These are phyloP conservation scores for Ceratocystis huliohia DNA, from an alignment of 2,329 filamentous ascomycete species.

Conservation along the genomic window DNA sequence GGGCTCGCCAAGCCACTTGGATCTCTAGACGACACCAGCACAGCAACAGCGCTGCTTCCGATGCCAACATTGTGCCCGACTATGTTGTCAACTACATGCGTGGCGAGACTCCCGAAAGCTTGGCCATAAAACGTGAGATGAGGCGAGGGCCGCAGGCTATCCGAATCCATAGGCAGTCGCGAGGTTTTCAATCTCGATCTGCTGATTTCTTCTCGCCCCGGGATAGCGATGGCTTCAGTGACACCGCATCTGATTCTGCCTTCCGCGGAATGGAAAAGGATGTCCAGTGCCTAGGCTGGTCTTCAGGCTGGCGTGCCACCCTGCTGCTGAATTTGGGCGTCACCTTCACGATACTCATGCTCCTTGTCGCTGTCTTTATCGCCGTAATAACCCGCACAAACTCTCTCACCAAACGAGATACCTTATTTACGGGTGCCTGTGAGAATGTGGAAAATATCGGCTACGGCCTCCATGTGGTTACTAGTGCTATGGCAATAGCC, in stretches of 20 bases:
- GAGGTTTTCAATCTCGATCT: slow-evolving; percentile 27
- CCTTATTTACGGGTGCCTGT: slow-evolving; percentile 32
- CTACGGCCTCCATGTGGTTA: slow-evolving; percentile 33
- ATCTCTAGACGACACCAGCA: slow-evolving; percentile 14
- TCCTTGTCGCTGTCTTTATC: slow-evolving; percentile 30
- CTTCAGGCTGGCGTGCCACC: slow-evolving; percentile 38
- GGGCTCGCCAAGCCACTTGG: slow-evolving; percentile 17
- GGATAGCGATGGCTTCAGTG: slow-evolving; percentile 17
- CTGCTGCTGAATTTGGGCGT: slow-evolving; percentile 31
- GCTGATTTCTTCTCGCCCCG: slow-evolving; percentile 27
- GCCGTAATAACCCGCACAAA: slow-evolving; percentile 30
- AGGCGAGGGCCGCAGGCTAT: slow-evolving; percentile 20
- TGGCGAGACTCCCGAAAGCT: slow-evolving; percentile 41
- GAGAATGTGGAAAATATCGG: slow-evolving; percentile 28
- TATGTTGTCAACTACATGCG: slow-evolving; percentile 44
- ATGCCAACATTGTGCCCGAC: slow-evolving; percentile 39
- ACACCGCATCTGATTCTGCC: slow-evolving; percentile 6
- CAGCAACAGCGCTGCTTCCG: slow-evolving; percentile 27
- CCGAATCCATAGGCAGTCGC: slow-evolving; percentile 16
- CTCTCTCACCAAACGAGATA: slow-evolving; percentile 28
- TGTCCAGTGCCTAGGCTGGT: slow-evolving; percentile 22
- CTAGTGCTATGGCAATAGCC: slow-evolving; percentile 34
- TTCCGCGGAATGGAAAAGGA: slow-evolving; percentile 17
- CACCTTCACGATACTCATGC: slow-evolving; percentile 10
- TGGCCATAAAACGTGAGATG: slow-evolving; percentile 35